Conservation (phyloP, 129 eudicot genomes). For the Rutidosis leptorrhynchoides region DNA sequence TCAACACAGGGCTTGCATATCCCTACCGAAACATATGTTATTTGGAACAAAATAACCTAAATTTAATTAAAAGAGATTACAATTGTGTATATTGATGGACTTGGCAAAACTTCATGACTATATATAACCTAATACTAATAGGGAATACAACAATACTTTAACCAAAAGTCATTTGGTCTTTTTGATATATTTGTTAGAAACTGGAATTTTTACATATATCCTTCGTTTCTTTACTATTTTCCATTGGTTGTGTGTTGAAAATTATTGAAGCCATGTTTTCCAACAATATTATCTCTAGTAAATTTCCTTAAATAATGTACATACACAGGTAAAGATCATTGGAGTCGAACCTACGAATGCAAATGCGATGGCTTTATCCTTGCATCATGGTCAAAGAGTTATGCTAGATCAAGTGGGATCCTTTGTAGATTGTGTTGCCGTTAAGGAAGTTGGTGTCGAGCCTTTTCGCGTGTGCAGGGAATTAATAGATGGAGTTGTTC, state of each 20-base stretch:
- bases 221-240: no score
- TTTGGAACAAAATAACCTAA: no score
- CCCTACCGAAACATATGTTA: no score
- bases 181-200: not conserved
- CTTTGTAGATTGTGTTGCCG: slow-evolving; percentile 96
- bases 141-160: no score
- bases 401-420: slow-evolving; percentile 80
- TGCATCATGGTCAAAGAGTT: slow-evolving; percentile 74
- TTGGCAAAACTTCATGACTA: not conserved
- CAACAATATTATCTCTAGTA: not conserved
- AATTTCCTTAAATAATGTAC: not conserved
- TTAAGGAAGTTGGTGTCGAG: slow-evolving; percentile 84
- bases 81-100: not conserved
- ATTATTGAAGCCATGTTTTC: no score
- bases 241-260: no score
- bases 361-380: slow-evolving; percentile 93
- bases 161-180: not conserved
- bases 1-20: no score
- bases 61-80: not conserved
- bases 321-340: slow-evolving; percentile 56
- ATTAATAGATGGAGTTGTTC: slow-evolving; percentile 83
- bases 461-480: slow-evolving; percentile 74
- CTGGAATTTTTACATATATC: no score
- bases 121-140: no score
- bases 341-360: slow-evolving; percentile 94